These are phyloP conservation scores for Pittosporum tobira DNA, from an alignment of 129 eudicot species.

Conservation along the genomic window DNA sequence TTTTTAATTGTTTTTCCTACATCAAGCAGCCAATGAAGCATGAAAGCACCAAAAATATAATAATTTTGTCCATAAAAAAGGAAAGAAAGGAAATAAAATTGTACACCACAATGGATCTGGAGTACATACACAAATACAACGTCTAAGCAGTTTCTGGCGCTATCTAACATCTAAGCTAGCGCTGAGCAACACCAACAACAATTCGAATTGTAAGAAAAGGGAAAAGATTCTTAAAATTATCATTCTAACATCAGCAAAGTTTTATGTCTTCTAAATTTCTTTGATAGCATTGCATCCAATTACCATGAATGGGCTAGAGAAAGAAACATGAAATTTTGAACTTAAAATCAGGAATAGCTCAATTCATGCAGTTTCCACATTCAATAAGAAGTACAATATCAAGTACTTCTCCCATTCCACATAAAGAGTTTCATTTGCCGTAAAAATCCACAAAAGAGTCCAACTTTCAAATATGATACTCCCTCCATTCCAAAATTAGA, in stretches of 20 bases:
- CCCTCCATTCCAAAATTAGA: too few relatives aligned
- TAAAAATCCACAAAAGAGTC: too few relatives aligned
- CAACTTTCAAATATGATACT: too few relatives aligned
- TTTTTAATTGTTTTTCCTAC: too few relatives aligned
- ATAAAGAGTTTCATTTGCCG: too few relatives aligned
- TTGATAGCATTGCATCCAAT: too few relatives aligned
- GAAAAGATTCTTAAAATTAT: too few relatives aligned
- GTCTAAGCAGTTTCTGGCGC: background rate
- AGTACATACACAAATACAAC: background rate
- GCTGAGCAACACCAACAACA: background rate
- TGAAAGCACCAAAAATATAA: constrained; percentile 10
- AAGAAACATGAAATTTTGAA: background rate
- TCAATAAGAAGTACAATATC: background rate
- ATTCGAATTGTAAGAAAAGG: background rate
- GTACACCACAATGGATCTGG: background rate
- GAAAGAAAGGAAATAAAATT: constrained; percentile 4
- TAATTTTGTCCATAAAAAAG: constrained; percentile 7
- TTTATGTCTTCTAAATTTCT: too few relatives aligned
- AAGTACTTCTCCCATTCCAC: too few relatives aligned
- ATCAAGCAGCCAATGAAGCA: constrained; percentile 3
- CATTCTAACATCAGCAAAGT: too few relatives aligned
- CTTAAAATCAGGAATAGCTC: background rate
- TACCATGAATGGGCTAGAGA: background rate
- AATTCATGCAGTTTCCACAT: background rate
- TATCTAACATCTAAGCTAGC: background rate